Evolutionary conservation across 2,329 filamentous ascomycete species (phyloP).

Genomic region (Fusarium tanahbumbuense): DNA sequence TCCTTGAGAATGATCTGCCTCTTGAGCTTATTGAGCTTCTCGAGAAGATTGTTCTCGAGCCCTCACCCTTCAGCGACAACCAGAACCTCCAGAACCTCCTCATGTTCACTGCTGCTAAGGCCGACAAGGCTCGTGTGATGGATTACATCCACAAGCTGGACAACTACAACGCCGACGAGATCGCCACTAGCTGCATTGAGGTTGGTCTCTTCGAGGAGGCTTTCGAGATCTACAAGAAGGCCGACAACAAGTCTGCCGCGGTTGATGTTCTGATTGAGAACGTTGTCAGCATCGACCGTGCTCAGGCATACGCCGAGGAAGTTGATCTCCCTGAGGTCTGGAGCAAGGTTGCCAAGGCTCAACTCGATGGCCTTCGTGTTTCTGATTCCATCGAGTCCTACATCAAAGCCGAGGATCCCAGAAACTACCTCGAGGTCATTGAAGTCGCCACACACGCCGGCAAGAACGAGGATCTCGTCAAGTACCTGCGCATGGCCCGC

Average conservation of each 20-base stretch:
- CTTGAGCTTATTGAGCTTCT: constrained; percentile 95
- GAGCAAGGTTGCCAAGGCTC: constrained; percentile 98
- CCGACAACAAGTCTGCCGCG: constrained; percentile 86
- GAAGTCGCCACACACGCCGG: constrained; percentile 94
- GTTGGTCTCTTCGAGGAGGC: constrained; percentile 96
- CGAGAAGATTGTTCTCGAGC: constrained; percentile 99
- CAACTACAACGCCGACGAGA: constrained; percentile 90
- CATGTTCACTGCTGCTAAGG: constrained; percentile 95
- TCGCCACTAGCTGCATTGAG: constrained; percentile 91
- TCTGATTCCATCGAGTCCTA: constrained; percentile 96
- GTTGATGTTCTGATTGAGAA: constrained; percentile 94
- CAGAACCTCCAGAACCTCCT: constrained; percentile 95
- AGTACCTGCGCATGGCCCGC: constrained; percentile 95
- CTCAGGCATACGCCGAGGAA: constrained; percentile 93
- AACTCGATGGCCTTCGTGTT: constrained; percentile 93
- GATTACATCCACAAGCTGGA: constrained; percentile 95
- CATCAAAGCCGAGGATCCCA: constrained; percentile 92
- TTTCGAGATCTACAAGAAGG: constrained; percentile 99
- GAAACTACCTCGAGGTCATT: constrained; percentile 95
- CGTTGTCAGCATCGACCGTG: constrained; percentile 96
- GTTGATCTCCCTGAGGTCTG: constrained; percentile 95
- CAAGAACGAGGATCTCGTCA: constrained; percentile 97
- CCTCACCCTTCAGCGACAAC: constrained; percentile 98
- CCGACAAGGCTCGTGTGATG: constrained; percentile 94
- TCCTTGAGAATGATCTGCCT: constrained; percentile 90